A percentile compares a stretch with the other conserved stretches of the same genome.
phyloP scores from a whole-genome alignment of 768 basidiomycete genomes.

The Scleroderma citrinum region DNA sequence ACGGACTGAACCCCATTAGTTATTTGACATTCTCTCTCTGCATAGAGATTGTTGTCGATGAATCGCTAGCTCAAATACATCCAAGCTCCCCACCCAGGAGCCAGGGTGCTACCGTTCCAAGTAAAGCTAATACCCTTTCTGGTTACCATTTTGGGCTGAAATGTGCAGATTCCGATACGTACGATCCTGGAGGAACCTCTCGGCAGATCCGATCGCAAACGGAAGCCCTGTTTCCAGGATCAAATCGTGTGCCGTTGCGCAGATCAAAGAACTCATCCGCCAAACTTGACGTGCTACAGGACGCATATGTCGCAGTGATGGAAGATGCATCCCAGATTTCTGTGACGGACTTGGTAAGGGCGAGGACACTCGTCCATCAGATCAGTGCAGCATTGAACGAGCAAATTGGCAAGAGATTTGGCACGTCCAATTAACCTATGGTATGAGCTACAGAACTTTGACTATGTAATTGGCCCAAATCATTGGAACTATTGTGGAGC shows the following conservation, averaged over 20 bases:
- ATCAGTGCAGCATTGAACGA: constrained; percentile 43
- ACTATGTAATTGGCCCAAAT: too few relatives aligned
- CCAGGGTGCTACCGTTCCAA: background rate
- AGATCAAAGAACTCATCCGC: constrained; percentile 36
- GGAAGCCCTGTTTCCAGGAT: constrained; percentile 3
- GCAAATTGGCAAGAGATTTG: constrained; percentile 36
- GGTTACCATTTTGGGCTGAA: background rate
- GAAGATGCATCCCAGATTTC: constrained; percentile 44
- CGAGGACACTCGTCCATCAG: constrained; percentile 39
- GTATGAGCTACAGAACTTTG: too few relatives aligned
- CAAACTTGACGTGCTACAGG: constrained; percentile 39
- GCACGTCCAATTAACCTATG: background rate
- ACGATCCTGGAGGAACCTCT: background rate
- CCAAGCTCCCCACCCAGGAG: constrained; percentile 6
- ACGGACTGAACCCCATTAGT: background rate
- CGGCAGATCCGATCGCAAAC: constrained; percentile 8
- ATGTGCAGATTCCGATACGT: constrained; percentile 1
- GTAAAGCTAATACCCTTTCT: background rate
- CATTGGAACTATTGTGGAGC: constrained; percentile 27
- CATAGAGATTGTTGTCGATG: constrained; percentile 20
- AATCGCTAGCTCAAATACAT: constrained; percentile 10
- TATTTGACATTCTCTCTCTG: background rate
- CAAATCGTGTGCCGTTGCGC: constrained; percentile 20
- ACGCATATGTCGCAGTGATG: constrained; percentile 38
- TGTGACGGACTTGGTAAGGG: constrained; percentile 43